A percentile compares a stretch with the other conserved stretches of the same genome.
phyloP scores from a whole-genome alignment of 2,329 filamentous ascomycete species.

The Colletotrichum orchidophilum region DNA sequence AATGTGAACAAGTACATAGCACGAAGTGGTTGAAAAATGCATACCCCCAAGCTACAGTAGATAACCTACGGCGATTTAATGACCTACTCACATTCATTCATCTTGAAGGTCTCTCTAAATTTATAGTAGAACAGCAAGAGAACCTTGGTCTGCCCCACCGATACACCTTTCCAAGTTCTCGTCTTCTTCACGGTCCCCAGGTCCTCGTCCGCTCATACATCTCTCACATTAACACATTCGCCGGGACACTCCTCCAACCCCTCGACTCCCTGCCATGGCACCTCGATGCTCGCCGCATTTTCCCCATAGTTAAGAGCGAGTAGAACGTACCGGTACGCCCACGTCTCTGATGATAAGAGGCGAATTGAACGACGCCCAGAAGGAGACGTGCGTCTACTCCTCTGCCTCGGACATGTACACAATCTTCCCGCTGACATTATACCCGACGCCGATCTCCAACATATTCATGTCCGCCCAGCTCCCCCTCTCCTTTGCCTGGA shows the following conservation, averaged over 20 bases:
- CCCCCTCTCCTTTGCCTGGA: conserved; percentile 43
- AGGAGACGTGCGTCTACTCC: conserved; percentile 54
- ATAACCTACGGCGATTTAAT: no score
- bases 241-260: background rate
- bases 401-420: conserved; percentile 36
- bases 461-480: conserved; percentile 50
- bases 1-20: no score
- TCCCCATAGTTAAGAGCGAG: conserved; percentile 35
- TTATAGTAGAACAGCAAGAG: conserved; percentile 1
- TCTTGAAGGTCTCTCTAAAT: background rate
- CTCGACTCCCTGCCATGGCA: conserved; percentile 13
- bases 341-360: conserved; percentile 50
- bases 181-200: background rate
- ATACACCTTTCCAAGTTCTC: background rate
- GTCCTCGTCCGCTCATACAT: conserved; percentile 12
- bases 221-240: background rate
- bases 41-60: no score
- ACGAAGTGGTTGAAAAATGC: background rate
- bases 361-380: conserved; percentile 57
- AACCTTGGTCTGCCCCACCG: conserved; percentile 14
- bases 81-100: no score
- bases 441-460: conserved; percentile 50
- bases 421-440: conserved; percentile 43
- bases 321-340: conserved; percentile 19
- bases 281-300: conserved; percentile 17